Base-by-base conservation (phyloP, 2,329 filamentous ascomycete genomes). In the Cladosporium sp. region DNA sequence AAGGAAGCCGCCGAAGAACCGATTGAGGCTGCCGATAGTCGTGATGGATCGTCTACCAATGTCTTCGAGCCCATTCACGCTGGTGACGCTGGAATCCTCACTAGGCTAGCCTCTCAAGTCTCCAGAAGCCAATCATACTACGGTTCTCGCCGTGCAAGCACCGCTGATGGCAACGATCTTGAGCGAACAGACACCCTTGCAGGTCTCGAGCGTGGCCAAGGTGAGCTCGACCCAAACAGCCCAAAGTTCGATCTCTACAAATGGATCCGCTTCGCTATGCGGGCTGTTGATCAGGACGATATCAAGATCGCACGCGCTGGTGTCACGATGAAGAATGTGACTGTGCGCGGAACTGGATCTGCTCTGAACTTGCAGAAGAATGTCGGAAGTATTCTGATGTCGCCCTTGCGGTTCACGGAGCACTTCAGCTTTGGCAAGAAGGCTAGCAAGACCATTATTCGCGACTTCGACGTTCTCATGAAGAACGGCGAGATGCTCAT, bases 301-400 rank as follows among this genome's bases (percentile, higher is more conserved):
- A 78, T 88, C 55, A 82, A 81, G 66, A 77, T 80, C 68, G 84
- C 80, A 69, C 79, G 80, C 7, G 84, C 88, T 0, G 88, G 88
- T 3, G 81, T 92, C 7, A 84, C 85, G 0, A 91, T 87, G 78
- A 86, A 86, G 67, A 82, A 90, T 61, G 82, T 92, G 38, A 85
- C 85, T 65, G 87, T 92, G 0, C 88, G 83, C 6, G 90, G 90
- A 0, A 88, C 87, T 0, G 90, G 89, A 0, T 83, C 85, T 2
- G 88, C 88, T 0, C 74, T 92, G 28, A 88, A 91, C 69, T 80
- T 92, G 1, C 90, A 93, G 73, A 81, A 87, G 65, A 92, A 86
- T 2, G 87, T 92, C 3, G 83, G 80, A 2, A 87, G 87, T 1
- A 77, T 87, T 8, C 74, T 91, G 26, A 75, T 85, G 67, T 80